phyloP scores from a whole-genome alignment of 2,329 filamentous ascomycete species.

The Talaromyces piceae region DNA sequence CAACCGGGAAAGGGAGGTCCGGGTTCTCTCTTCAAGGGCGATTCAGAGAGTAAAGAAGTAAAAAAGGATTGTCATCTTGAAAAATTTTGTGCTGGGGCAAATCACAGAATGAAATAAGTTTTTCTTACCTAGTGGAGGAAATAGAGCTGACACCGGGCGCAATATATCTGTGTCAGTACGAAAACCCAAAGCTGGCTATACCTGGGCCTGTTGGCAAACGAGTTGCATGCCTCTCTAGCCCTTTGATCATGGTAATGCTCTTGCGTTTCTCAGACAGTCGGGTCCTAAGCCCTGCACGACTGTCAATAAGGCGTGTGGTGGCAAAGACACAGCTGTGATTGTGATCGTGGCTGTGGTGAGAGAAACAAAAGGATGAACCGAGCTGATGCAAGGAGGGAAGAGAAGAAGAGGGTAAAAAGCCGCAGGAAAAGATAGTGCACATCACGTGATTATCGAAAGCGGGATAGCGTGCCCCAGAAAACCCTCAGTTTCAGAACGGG shows the following conservation, averaged over 20 bases:
- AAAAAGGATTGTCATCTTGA: conserved; percentile 52
- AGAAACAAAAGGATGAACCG: background rate
- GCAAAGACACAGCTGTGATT: too few relatives aligned
- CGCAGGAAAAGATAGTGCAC: conserved; percentile 12
- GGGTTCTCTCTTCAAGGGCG: conserved; percentile 60
- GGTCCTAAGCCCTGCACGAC: background rate
- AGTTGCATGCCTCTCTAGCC: too few relatives aligned
- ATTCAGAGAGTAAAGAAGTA: conserved; percentile 61
- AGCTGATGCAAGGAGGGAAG: conserved; percentile 11
- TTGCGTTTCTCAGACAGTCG: too few relatives aligned
- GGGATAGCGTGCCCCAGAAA: conserved; percentile 12
- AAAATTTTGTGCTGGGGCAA: conserved; percentile 16
- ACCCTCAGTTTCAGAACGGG: conserved; percentile 8
- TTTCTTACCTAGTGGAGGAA: conserved; percentile 8
- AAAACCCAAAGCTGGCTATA: too few relatives aligned
- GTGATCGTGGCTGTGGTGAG: too few relatives aligned
- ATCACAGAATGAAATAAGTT: conserved; percentile 9
- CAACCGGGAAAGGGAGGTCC: conserved; percentile 55
- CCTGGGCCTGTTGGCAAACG: too few relatives aligned
- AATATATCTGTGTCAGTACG: background rate
- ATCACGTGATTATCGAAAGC: conserved; percentile 12
- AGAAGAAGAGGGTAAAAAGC: conserved; percentile 12
- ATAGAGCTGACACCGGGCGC: background rate
- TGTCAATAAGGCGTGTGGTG: background rate
- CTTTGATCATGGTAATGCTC: too few relatives aligned